Evolutionary conservation across 768 basidiomycete genomes (phyloP), one percentile per base, ranked within the genome.

Genomic region (Panaeolus papilionaceus): DNA sequence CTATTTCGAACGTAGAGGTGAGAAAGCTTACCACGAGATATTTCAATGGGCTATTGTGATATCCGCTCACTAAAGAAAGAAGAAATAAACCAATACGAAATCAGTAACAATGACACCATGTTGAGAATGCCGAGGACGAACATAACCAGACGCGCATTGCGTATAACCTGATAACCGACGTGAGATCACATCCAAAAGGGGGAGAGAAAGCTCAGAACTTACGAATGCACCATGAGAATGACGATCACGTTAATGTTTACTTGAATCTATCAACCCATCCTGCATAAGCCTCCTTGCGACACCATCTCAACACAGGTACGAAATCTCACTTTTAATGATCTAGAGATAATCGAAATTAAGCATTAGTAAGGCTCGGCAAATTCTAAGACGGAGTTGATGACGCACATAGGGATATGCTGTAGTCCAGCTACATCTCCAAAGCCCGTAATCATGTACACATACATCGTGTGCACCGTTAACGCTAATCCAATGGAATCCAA

Each of bases 141-240:
- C 84, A 80, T 61, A 81, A 73, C 83, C 84, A 85, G 8, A 85
- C 81, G 3, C 85, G 80, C 66, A 77, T 77, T 6, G 83, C 77
- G 58, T 86, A 86, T 26, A 85, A 69, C 68, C 84, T 84, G 16
- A 20, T 26, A 61, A 54, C 64, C 39, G 7, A 14, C n/a, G 63
- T 66, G n/a, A 37, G 37, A 33, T 44, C 38, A 16, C 61, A n/a
- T 39, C 14, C 9, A 11, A 28, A 58, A 1, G 28, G 33, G 26
- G 11, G 33, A 58, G 10, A 23, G 1, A 51, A 51, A 20, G 33
- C 33, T 33, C 42, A 44, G 49, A 7, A 75, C 80, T 67, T 66
- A 83, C 82, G 77, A 78, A 72, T 85, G 84, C 0, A 85, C 83
- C 28, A 84, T 66, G 2, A 85, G 69, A 39, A 84, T 77, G 37